These are phyloP conservation scores for Marsdenia floribunda DNA, from an alignment of 257 asterid species.

Conservation along the genomic window DNA sequence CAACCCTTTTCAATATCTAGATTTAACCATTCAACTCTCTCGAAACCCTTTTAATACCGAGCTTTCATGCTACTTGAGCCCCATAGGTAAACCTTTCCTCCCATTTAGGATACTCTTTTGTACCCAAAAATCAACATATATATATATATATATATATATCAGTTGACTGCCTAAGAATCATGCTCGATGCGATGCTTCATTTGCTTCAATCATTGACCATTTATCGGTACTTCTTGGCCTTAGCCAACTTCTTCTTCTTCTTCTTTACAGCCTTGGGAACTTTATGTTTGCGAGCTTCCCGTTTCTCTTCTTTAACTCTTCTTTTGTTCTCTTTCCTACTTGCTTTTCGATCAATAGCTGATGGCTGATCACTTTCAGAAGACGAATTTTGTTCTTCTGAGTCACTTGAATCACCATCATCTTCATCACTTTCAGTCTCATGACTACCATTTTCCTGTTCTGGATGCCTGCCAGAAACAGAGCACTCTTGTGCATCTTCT, in stretches of 20 bases:
- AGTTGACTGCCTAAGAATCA: too few species aligned
- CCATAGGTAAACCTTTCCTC: too few species aligned
- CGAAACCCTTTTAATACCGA: too few species aligned
- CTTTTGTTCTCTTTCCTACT: slow-evolving; percentile 90
- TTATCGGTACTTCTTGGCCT: slow-evolving; percentile 75
- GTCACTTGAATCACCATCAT: slow-evolving; percentile 35
- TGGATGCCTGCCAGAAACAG: slow-evolving; percentile 1
- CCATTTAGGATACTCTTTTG: too few species aligned
- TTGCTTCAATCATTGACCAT: not conserved
- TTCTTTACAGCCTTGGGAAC: slow-evolving; percentile 78
- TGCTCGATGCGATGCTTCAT: too few species aligned
- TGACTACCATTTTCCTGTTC: slow-evolving; percentile 23
- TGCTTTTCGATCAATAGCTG: slow-evolving; percentile 53
- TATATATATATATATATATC: too few species aligned
- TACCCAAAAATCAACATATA: too few species aligned
- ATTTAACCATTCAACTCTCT: too few species aligned
- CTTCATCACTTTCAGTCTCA: slow-evolving; percentile 40
- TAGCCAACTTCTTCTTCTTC: slow-evolving; percentile 84
- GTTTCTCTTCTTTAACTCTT: slow-evolving; percentile 89
- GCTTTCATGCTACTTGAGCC: too few species aligned
- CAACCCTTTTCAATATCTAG: too few species aligned
- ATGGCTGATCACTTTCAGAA: slow-evolving; percentile 39
- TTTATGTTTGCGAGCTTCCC: slow-evolving; percentile 77
- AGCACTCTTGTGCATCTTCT: slow-evolving; percentile 20
- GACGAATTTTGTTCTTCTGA: slow-evolving; percentile 36